Percentiles rank a stretch among this genome's conserved stretches.
Evolutionary conservation across 768 basidiomycete genomes (phyloP).

Genomic region (Dacryopinax primogenitus): DNA sequence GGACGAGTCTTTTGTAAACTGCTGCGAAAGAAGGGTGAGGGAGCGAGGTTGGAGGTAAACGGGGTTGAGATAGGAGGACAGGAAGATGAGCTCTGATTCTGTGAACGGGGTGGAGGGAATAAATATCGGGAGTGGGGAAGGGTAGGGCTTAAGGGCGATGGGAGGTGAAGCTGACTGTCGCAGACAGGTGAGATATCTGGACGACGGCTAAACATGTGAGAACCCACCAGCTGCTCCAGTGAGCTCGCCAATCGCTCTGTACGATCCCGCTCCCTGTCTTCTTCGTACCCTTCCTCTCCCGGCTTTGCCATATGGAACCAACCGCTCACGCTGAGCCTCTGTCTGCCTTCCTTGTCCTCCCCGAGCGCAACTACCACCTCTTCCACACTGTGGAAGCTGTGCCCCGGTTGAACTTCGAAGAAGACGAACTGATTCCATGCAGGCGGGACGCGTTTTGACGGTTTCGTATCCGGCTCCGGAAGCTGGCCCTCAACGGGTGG

Average conservation of each 20-base stretch:
- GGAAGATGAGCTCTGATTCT: conserved; percentile 51
- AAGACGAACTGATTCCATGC: conserved; percentile 65
- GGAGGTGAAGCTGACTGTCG: conserved; percentile 40
- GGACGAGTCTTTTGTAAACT: conserved; percentile 76
- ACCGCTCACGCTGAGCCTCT: conserved; percentile 79
- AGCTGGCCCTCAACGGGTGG: conserved; percentile 45
- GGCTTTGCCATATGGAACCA: conserved; percentile 94
- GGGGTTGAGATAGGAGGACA: conserved; percentile 74
- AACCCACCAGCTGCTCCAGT: conserved; percentile 80
- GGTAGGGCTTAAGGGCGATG: conserved; percentile 4
- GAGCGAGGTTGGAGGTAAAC: conserved; percentile 76
- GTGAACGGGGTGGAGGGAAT: conserved; percentile 33
- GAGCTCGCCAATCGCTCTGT: conserved; percentile 54
- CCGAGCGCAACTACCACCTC: conserved; percentile 79
- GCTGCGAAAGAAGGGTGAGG: conserved; percentile 60
- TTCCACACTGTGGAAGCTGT: conserved; percentile 92
- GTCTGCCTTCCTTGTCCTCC: conserved; percentile 46
- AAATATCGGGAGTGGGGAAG: conserved; percentile 9
- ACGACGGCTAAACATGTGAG: conserved; percentile 27
- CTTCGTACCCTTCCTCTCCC: conserved; percentile 75
- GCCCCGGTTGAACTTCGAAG: conserved; percentile 74
- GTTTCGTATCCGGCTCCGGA: conserved; percentile 54
- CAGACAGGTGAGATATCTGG: conserved; percentile 28
- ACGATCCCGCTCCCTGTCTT: conserved; percentile 31
- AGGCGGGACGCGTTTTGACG: conserved; percentile 56